A percentile compares a stretch with the other conserved stretches of the same genome.
Evolutionary conservation across 345 rosid species (phyloP).

Genomic region (Acer negundo): DNA sequence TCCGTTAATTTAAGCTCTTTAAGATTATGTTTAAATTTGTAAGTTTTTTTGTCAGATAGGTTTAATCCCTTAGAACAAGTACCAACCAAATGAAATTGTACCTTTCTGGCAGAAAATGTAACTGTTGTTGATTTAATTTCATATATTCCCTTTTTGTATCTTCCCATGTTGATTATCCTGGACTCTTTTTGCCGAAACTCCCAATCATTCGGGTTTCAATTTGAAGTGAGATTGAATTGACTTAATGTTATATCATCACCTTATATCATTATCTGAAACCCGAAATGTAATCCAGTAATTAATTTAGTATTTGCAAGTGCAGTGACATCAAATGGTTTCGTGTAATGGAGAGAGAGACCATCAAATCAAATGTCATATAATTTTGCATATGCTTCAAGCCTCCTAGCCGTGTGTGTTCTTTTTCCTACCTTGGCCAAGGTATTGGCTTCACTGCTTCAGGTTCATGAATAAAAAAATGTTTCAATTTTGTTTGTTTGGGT

Average conservation of each 20-base stretch:
- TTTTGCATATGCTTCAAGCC: background rate
- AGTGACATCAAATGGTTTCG: background rate
- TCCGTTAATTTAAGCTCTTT: background rate
- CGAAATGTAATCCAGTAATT: background rate
- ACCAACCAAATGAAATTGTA: background rate
- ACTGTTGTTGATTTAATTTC: background rate
- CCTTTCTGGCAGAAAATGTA: background rate
- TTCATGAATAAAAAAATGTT: background rate
- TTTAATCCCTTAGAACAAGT: background rate
- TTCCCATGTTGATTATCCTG: background rate
- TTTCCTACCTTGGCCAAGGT: background rate
- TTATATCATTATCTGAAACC: too few species aligned
- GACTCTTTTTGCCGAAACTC: too few species aligned
- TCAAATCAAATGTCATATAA: background rate
- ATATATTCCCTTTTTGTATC: background rate
- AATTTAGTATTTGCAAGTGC: background rate
- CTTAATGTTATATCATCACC: too few species aligned
- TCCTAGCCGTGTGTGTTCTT: background rate
- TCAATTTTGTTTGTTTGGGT: background rate
- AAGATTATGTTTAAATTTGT: slow-evolving; percentile 6
- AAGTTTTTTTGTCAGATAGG: too few species aligned
- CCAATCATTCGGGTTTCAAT: too few species aligned
- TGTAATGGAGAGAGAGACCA: too few species aligned
- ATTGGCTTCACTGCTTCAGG: background rate
- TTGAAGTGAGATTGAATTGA: too few species aligned